phyloP scores from a whole-genome alignment of 2,329 filamentous ascomycete genomes.

The Penicillium sp. region DNA sequence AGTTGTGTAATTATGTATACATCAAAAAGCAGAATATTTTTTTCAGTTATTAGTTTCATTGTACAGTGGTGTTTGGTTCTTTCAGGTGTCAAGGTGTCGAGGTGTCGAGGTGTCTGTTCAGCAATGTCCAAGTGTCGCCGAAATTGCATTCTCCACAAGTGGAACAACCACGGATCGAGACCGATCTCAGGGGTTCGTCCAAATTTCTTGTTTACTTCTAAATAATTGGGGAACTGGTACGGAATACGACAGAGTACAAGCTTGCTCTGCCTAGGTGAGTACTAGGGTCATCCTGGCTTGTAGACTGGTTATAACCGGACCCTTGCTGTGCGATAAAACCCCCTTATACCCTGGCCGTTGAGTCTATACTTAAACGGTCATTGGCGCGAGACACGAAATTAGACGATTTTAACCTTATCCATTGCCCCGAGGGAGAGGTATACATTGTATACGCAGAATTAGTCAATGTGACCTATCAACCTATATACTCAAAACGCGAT shows the following conservation, averaged over 20 bases:
- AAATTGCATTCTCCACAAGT: constrained; percentile 18
- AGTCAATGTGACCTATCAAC: constrained; percentile 1
- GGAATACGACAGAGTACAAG: not conserved
- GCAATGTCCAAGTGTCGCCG: not conserved
- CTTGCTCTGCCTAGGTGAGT: too few species aligned
- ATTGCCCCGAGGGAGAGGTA: not conserved
- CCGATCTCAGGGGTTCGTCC: constrained; percentile 26
- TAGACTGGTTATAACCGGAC: not conserved
- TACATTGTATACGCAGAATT: too few species aligned
- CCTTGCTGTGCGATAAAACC: not conserved
- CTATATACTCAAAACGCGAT: not conserved
- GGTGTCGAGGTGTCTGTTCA: not conserved
- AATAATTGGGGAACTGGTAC: not conserved
- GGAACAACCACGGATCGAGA: constrained; percentile 13
- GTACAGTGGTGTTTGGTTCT: too few species aligned
- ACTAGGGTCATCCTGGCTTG: too few species aligned
- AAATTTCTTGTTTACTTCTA: not conserved
- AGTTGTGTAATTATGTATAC: constrained; percentile 20
- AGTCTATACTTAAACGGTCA: not conserved
- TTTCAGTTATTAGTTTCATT: not conserved
- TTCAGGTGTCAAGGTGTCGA: not conserved
- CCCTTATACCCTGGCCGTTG: not conserved
- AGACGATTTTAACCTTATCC: not conserved
- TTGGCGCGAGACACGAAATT: constrained; percentile 3
- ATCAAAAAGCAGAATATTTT: constrained; percentile 10